Base-by-base conservation (phyloP, 2,329 filamentous ascomycete species). In the Epichloe gansuensis region DNA sequence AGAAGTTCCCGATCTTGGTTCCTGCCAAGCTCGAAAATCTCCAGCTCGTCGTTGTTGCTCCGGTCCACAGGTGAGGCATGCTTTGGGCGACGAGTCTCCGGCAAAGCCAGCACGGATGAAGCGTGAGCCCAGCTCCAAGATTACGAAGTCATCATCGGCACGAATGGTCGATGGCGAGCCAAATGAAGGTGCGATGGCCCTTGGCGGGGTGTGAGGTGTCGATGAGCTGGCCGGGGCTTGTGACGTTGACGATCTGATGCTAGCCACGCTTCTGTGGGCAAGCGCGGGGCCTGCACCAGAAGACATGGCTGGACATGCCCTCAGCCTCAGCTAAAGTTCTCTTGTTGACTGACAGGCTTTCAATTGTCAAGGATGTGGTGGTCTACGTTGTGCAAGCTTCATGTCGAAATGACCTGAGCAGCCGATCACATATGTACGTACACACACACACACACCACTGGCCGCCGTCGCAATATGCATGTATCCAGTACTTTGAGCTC, bases 91-190 rank as follows among this genome's bases (percentile, higher is more conserved):
- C 44, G 83, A 78, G 66, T 95, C 91, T 50, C 91, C 91, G 5
- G 91, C 88, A 64, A 96, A 93, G 0, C 93, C 93, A 9, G 86
- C 84, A 45, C 86, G 82, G 28, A 97, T 67, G 67, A 82, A 85
- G 23, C 91, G 81, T 9, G 87, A 80, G 1, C 90, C 91, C 38
- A 97, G 67, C 65, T 97, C 90, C 50, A 96, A 74, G 43, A 98
- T 78, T 5, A 95, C 69, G 6, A 85, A 75, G 59, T 96, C 93
- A 62, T 98, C 93, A 61, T 95, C 90, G 61, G 84, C 72, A 62
- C 83, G 75, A 59, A 86, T 67, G 61, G 81, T 69, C 55, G 81
- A 78, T 58, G 81, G 73, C 46, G 79, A 78, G 58, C 81, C 75
- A 63, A 82, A 80, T 35, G 74, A 67, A 48, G 80, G 71, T 35